Percentiles rank a stretch among this genome's conserved stretches.
Conservation (phyloP, 495 filamentous ascomycete species). For the Bombardia bombarda region DNA sequence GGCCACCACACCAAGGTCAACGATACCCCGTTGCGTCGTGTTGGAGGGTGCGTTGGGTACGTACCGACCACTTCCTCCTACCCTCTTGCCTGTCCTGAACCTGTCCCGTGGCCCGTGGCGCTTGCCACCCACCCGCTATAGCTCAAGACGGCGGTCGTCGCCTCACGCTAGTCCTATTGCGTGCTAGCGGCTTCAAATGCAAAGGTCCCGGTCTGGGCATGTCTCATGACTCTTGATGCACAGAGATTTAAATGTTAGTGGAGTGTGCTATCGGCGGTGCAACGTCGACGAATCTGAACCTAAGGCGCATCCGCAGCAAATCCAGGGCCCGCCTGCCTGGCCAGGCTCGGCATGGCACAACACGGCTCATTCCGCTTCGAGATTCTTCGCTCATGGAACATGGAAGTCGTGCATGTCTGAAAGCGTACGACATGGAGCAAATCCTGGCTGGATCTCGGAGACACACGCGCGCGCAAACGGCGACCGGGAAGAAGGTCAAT, state of each 20-base stretch:
- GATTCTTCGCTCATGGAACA: too few relatives aligned
- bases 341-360: too few relatives aligned
- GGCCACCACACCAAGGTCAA: constrained; percentile 1
- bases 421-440: too few relatives aligned
- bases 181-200: background rate
- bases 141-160: background rate
- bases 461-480: too few relatives aligned
- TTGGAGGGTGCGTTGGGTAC: too few relatives aligned
- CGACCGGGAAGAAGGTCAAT: too few relatives aligned
- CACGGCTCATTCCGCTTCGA: too few relatives aligned
- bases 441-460: too few relatives aligned
- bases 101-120: background rate
- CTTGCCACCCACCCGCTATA: background rate
- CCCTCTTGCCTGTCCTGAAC: background rate
- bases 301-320: too few relatives aligned
- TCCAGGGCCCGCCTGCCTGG: too few relatives aligned
- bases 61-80: background rate
- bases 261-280: background rate
- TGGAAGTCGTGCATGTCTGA: too few relatives aligned
- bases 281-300: background rate
- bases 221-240: constrained; percentile 8
- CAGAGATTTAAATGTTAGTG: constrained; percentile 22
- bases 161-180: constrained; percentile 6
- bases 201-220: background rate
- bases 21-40: too few relatives aligned